Evolutionary conservation across 495 filamentous ascomycete species (phyloP).

Genomic region (Hyaloscypha variabilis): DNA sequence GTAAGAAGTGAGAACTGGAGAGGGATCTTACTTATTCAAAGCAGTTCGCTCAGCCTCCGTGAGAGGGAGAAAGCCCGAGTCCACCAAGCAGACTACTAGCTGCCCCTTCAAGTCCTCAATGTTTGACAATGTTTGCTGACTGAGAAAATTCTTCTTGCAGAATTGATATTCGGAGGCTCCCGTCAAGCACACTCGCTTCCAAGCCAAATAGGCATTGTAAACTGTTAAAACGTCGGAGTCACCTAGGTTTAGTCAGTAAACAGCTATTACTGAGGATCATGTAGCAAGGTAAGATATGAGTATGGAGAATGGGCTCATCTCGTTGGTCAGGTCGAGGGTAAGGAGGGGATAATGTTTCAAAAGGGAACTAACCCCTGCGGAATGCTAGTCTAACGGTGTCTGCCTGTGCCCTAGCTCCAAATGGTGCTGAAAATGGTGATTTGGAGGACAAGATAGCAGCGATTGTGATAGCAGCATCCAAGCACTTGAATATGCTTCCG

Average conservation of each 20-base stretch:
- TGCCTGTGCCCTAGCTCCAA: conserved; percentile 79
- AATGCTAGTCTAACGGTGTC: conserved; percentile 76
- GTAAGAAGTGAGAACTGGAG: conserved; percentile 23
- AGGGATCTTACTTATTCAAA: conserved; percentile 54
- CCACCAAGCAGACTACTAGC: conserved; percentile 76
- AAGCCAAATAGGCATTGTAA: conserved; percentile 89
- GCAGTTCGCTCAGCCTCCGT: conserved; percentile 65
- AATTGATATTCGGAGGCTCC: conserved; percentile 71
- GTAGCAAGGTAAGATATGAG: neutral
- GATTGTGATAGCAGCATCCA: conserved; percentile 87
- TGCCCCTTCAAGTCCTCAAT: conserved; percentile 97
- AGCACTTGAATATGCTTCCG: conserved; percentile 80
- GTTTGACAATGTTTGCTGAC: conserved; percentile 75
- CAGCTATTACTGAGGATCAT: neutral
- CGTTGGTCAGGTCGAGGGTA: too few species aligned
- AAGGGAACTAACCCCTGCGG: conserved; percentile 52
- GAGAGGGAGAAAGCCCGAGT: conserved; percentile 78
- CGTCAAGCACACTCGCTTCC: conserved; percentile 75
- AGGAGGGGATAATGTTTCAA: neutral
- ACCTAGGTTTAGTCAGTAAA: conserved; percentile 43
- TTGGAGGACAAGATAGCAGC: conserved; percentile 93
- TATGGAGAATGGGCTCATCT: too few species aligned
- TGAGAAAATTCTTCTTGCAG: conserved; percentile 91
- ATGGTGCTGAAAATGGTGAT: conserved; percentile 85
- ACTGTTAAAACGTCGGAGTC: conserved; percentile 90